Base-by-base conservation (phyloP, 257 asterid genomes). In the Solanum lycopersicoides region DNA sequence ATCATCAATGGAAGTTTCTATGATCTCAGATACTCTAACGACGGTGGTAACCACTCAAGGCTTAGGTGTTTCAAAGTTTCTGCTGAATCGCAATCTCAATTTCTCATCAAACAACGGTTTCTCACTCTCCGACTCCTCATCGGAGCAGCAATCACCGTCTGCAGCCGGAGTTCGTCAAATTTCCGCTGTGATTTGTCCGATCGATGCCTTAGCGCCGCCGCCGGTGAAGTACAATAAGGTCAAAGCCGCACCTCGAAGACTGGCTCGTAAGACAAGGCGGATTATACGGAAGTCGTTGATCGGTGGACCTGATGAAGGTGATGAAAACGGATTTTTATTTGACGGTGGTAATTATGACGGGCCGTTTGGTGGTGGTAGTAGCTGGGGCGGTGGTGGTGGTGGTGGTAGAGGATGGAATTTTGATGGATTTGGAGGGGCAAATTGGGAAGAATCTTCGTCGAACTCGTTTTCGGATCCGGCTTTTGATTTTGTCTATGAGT, bases 401-500 rank as follows among this genome's bases (percentile, higher is more conserved):
- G 89, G 97, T 75, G 92, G 91, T 44, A 88, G 79, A 59, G 92
- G 92, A 14, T 92, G 99, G 98, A 94, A 92, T 80, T 95, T 87
- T 53, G 95, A 91, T 30, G 98, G 96, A 71, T 66, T 90, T 86
- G 98, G 95, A 74, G 94, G 96, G 74, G 41, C 92, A 45, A 89
- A 91, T 84, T 94, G 99, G 99, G 98, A 89, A 42, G 99, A 92
- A 23, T 89, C 89, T 32, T 83, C 95, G 1, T 90, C 91, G 18
- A 66, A 93, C 65, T 92, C 96, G 6, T 86, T 92, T 41, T 79
- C 94, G n/a, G 98, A 96, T 88, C 98, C 98, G 63, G 99, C 98
- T 15, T 96, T 95, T 44, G 98, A 96, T 92, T 91, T 96, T 34
- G 99, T 96, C 7, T 96, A 94, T 39, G 98, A 93, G 93, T 93